Evolutionary conservation across 179 eudicot species (phyloP).

Genomic region (Dionaea muscipula): DNA sequence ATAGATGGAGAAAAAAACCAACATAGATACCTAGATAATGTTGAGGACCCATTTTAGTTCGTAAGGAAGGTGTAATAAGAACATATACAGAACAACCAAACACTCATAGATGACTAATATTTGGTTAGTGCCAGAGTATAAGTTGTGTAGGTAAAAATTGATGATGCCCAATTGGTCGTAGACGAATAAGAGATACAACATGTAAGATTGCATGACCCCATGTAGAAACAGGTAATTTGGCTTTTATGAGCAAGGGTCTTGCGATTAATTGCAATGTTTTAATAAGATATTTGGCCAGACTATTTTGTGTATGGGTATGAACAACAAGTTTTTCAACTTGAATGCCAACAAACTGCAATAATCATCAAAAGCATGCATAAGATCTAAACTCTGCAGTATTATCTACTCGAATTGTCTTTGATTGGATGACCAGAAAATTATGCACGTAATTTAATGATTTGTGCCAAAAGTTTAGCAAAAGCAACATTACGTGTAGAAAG

Average conservation of each 20-base stretch:
- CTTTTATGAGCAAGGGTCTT: conserved; percentile 5
- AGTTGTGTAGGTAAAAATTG: conserved; percentile 6
- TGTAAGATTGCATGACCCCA: conserved; percentile 9
- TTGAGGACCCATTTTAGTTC: background rate
- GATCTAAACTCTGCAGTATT: conserved; percentile 9
- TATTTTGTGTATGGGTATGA: conserved; percentile 1
- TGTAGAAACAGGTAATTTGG: conserved; percentile 3
- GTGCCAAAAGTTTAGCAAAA: background rate
- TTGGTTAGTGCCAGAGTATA: background rate
- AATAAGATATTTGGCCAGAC: conserved; percentile 2
- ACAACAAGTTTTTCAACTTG: background rate
- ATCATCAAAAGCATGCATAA: conserved; percentile 2
- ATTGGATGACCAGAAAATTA: conserved; percentile 4
- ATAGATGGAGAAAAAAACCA: background rate
- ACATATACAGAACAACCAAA: background rate
- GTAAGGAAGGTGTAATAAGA: background rate
- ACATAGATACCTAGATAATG: background rate
- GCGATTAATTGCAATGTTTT: conserved; percentile 1
- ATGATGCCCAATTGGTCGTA: background rate
- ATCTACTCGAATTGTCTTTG: conserved; percentile 5
- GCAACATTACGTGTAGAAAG: background rate
- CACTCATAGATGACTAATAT: conserved; percentile 11
- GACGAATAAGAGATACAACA: conserved; percentile 8
- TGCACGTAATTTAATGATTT: background rate
- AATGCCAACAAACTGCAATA: conserved; percentile 7